Evolutionary conservation across 495 filamentous ascomycete genomes (phyloP), one percentile per base, ranked within the genome.

Genomic region (Penicillium nucicola): DNA sequence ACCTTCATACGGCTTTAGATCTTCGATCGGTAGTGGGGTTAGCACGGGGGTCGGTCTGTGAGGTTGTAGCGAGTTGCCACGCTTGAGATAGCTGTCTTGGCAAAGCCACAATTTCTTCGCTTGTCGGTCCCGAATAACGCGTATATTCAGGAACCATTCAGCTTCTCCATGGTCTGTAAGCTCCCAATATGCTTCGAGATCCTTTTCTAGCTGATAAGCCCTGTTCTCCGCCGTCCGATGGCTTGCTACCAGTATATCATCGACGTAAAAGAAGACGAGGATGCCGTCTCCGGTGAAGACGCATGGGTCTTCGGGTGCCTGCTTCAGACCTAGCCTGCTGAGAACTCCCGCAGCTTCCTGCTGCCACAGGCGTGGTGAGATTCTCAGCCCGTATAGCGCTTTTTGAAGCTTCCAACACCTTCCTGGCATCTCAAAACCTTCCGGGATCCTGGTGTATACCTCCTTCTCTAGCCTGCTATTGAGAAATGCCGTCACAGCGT

Each of bases 381-480:
- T 48, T 10, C 61, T 35, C 1, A 66, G 51, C 13, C 60, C 63
- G 44, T 66, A 66, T 19, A 66, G 19, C 1, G 60, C 63, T 41
- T 41, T 40, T 2, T 5, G 11, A 9, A 51, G 48, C 32, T 30
- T 22, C 48, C 33, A 51, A 8, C 18, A 25, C 31, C 18, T 51
- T 3, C 48, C 32, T 31, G 4, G 18, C 11, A 6, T 15, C 4
- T 2, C 5, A 32, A 51, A 51, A 18, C n/a, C n/a, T n/a, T n/a
- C n/a, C n/a, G n/a, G n/a, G n/a, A n/a, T n/a, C n/a, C n/a, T n/a
- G n/a, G n/a, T n/a, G n/a, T n/a, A n/a, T n/a, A n/a, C n/a, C n/a
- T n/a, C n/a, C n/a, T n/a, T n/a, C n/a, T n/a, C n/a, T n/a, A n/a
- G n/a, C n/a, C n/a, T n/a, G n/a, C n/a, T n/a, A n/a, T n/a, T n/a